phyloP scores from a whole-genome alignment of 2,329 filamentous ascomycete genomes.

The Ophiostoma novo-ulmi region DNA sequence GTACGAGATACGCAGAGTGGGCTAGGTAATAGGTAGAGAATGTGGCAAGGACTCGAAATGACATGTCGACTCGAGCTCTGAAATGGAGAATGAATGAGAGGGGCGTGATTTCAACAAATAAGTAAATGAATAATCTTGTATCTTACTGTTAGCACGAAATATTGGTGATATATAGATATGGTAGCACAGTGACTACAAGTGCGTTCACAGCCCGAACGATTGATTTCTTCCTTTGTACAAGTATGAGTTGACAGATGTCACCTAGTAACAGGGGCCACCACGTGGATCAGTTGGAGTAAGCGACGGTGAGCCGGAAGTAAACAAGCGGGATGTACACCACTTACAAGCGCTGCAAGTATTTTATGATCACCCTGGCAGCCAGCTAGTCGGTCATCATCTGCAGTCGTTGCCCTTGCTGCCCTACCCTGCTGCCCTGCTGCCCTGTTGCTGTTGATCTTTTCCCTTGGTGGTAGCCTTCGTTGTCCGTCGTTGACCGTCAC shows the following conservation, averaged over 20 bases:
- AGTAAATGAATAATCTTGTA: too few relatives aligned
- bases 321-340: background rate
- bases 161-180: too few relatives aligned
- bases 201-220: background rate
- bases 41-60: background rate
- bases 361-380: too few relatives aligned
- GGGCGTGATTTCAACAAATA: background rate
- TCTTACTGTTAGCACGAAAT: too few relatives aligned
- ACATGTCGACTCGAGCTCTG: background rate
- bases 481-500: too few relatives aligned
- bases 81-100: background rate
- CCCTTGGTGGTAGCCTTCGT: background rate
- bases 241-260: background rate
- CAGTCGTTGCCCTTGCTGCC: too few relatives aligned
- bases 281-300: constrained; percentile 2
- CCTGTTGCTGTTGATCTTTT: background rate
- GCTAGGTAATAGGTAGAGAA: background rate
- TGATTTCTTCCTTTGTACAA: too few relatives aligned
- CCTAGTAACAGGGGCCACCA: background rate
- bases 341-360: too few relatives aligned
- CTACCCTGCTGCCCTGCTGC: too few relatives aligned
- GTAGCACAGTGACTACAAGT: background rate
- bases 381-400: too few relatives aligned
- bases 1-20: background rate
- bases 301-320: background rate